These are phyloP conservation scores for Rhytidiadelphus loreus DNA, from an alignment of 225 moss, liverwort and hornwort genomes.

Conservation along the genomic window DNA sequence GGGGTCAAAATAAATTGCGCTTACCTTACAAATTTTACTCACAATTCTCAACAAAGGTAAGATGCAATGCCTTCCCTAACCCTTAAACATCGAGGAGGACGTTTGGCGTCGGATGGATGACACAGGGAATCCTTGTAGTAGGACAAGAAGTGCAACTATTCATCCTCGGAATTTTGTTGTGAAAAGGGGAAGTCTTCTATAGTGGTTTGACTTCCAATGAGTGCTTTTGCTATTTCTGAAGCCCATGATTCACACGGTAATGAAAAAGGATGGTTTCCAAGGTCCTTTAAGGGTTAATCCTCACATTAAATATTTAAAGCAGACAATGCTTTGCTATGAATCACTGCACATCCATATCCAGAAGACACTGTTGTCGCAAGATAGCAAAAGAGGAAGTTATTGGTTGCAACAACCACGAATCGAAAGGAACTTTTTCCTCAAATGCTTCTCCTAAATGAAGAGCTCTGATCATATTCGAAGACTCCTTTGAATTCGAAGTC, in stretches of 20 bases:
- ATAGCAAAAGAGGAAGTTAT: background rate
- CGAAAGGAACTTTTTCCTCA: background rate
- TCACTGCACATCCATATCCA: background rate
- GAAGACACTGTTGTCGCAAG: background rate
- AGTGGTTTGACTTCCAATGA: too few species aligned
- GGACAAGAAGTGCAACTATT: too few species aligned
- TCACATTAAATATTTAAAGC: background rate
- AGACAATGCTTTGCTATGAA: background rate
- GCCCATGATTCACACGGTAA: too few species aligned
- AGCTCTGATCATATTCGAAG: background rate
- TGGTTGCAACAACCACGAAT: background rate
- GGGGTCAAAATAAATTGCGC: background rate
- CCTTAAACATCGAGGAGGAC: too few species aligned
- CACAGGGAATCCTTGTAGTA: too few species aligned
- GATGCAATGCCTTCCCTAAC: background rate
- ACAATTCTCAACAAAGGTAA: background rate
- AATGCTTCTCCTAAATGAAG: background rate
- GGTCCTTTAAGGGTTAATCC: too few species aligned
- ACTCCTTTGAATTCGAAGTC: background rate
- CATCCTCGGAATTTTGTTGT: too few species aligned
- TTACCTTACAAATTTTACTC: background rate
- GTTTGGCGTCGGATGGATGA: too few species aligned
- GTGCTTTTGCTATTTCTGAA: too few species aligned
- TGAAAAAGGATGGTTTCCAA: too few species aligned
- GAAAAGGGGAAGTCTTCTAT: too few species aligned